Conservation (phyloP, 2,329 filamentous ascomycete species). For the Penicillium fuscoglaucum region DNA sequence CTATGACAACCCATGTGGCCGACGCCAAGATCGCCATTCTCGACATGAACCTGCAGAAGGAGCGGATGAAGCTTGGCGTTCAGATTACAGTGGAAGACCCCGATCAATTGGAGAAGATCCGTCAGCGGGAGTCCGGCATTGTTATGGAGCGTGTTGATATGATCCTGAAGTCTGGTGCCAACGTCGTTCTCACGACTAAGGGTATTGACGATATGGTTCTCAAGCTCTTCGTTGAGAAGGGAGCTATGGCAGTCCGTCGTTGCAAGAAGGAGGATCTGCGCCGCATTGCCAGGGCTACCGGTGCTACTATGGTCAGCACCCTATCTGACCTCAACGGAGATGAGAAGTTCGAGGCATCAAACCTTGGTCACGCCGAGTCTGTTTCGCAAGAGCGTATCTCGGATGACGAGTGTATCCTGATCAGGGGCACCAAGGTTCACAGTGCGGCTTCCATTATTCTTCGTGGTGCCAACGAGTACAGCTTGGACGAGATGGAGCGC, state of each 20-base stretch:
- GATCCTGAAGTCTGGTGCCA: constrained; percentile 96
- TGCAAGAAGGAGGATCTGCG: constrained; percentile 99
- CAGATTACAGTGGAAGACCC: constrained; percentile 98
- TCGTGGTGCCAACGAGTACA: constrained; percentile 92
- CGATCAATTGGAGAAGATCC: constrained; percentile 94
- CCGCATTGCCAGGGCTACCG: constrained; percentile 93
- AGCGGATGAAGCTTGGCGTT: constrained; percentile 98
- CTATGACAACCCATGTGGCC: constrained; percentile 88
- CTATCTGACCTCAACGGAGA: constrained; percentile 96
- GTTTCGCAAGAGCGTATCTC: constrained; percentile 98
- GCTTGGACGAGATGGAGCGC: constrained; percentile 98
- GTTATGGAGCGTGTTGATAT: constrained; percentile 92
- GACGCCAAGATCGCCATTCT: constrained; percentile 96
- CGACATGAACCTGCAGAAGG: constrained; percentile 98
- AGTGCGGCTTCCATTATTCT: constrained; percentile 95
- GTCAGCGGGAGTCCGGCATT: constrained; percentile 88
- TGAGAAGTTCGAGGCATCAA: constrained; percentile 89
- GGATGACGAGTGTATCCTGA: constrained; percentile 95
- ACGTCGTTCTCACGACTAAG: constrained; percentile 95
- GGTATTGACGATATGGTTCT: constrained; percentile 95
- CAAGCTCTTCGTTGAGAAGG: constrained; percentile 91
- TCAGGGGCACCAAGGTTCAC: constrained; percentile 93
- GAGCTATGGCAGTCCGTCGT: constrained; percentile 90
- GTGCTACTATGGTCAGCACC: constrained; percentile 87
- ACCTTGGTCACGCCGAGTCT: constrained; percentile 88